phyloP scores from a whole-genome alignment of 352 stramenopile genomes.

The Pilasporangium apinafurcum region DNA sequence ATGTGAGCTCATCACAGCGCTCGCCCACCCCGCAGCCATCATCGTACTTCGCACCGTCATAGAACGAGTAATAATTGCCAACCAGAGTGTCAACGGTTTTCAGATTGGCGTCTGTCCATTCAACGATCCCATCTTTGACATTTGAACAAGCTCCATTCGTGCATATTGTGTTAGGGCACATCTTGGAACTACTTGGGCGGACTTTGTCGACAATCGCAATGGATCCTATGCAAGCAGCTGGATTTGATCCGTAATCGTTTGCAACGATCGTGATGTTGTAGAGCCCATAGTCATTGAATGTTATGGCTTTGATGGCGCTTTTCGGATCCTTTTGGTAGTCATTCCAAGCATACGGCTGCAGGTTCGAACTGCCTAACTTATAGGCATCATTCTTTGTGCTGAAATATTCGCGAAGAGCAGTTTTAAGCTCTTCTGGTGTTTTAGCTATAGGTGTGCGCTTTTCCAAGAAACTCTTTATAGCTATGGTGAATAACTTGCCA shows the following conservation, averaged over 20 bases:
- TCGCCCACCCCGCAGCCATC: slow-evolving; percentile 28
- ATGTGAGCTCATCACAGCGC: slow-evolving; percentile 37
- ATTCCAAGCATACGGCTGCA: no score
- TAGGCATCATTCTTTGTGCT: no score
- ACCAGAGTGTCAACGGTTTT: slow-evolving; percentile 13
- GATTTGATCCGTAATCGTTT: slow-evolving; percentile 36
- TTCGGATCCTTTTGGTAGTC: slow-evolving; percentile 41
- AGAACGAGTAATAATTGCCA: slow-evolving; percentile 31
- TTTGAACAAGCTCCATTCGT: slow-evolving; percentile 16
- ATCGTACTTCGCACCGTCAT: slow-evolving; percentile 39
- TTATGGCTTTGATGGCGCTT: slow-evolving; percentile 31
- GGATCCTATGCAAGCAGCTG: slow-evolving; percentile 38
- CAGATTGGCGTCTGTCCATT: slow-evolving; percentile 29
- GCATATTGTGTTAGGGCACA: slow-evolving; percentile 32
- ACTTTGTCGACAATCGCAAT: slow-evolving; percentile 49
- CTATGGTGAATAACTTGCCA: no score
- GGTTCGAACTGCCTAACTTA: no score
- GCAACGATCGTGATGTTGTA: slow-evolving; percentile 44
- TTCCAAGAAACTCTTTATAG: no score
- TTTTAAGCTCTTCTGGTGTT: no score
- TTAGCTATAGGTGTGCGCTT: no score
- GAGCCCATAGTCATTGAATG: slow-evolving; percentile 37
- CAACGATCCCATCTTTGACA: not conserved
- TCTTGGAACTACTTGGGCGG: slow-evolving; percentile 25
- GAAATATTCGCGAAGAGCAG: no score